These are phyloP conservation scores for Nidula microcarpa DNA, from an alignment of 768 basidiomycete genomes.

Conservation along the genomic window DNA sequence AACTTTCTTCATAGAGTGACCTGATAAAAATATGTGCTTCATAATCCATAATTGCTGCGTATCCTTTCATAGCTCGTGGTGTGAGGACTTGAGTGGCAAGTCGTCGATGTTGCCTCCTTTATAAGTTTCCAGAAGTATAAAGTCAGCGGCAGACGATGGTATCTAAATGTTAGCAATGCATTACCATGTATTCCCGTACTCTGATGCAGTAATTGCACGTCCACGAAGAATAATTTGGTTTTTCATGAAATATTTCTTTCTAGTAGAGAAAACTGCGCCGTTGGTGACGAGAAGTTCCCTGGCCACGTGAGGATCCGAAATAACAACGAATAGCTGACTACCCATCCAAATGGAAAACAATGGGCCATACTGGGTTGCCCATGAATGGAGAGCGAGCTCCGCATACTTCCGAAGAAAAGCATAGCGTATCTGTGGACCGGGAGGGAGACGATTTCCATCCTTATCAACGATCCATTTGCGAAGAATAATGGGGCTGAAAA, in stretches of 20 bases:
- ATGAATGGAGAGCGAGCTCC: conserved; percentile 24
- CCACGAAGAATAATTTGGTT: conserved; percentile 27
- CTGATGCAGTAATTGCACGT: conserved; percentile 26
- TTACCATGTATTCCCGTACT: conserved; percentile 27
- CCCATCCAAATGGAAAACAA: conserved; percentile 35
- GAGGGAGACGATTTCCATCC: no score
- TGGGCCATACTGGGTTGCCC: conserved; percentile 28
- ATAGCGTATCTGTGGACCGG: conserved; percentile 19
- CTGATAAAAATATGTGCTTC: conserved; percentile 34
- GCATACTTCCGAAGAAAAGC: conserved; percentile 28
- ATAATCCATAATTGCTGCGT: conserved; percentile 28
- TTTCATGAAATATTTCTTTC: conserved; percentile 32
- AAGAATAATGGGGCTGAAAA: not conserved
- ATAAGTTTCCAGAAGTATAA: no score
- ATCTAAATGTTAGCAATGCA: not conserved
- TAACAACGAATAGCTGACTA: conserved; percentile 31
- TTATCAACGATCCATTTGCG: conserved; percentile 5
- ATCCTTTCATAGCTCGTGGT: conserved; percentile 27
- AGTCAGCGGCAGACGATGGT: not conserved
- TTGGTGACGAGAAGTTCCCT: conserved; percentile 30
- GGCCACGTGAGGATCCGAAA: no score
- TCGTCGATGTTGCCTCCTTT: no score
- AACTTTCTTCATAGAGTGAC: conserved; percentile 26
- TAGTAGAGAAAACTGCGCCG: conserved; percentile 28
- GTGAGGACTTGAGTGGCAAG: conserved; percentile 29